Base-by-base conservation (phyloP, 306 rosid genomes). In the Castanea mollissima region DNA sequence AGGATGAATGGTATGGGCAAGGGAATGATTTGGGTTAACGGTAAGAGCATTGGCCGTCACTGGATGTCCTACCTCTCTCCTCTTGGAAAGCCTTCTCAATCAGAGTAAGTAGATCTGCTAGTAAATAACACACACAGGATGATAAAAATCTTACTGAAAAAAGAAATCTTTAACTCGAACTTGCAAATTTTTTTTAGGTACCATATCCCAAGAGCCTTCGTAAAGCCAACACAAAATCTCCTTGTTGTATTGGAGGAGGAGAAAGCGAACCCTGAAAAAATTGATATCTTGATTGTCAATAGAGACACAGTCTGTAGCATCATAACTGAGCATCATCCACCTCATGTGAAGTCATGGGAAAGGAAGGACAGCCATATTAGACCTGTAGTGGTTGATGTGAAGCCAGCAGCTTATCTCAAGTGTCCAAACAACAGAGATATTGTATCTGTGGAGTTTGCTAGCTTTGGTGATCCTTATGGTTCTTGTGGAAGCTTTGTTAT, bases 1-100 rank as follows among this genome's bases (percentile, higher is more conserved):
- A 74, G 93, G 46, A 93, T 91, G 99, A 76, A 14, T 1, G 93
- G 92, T 6, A 93, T 90, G 99, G 88, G 88, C 0, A 96, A 96
- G 79, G 99, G 99, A 76, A 84, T 90, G 87, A 11, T 96, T 19
- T 96, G 92, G 93, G 87, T 96, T 2, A 96, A 96, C 20, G 99
- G 94, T 5, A n/a, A 79, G 7, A 83, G 79, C 89, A 83, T 96
- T 25, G 98, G 98, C 16, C 96, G 98, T 2, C 74, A 96, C 76
- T 96, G 99, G 98, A 83, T 91, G 89, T 71, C 58, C 46, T 93
- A 64, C 77, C 84, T 90, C n/a, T 89, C 96, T 69, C 89, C 90
- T 38, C 81, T 85, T 12, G 84, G 84, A 75, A 11, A 46, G 18
- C 91, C 98, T 1, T 79, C 89, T 29, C 99, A 95, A 68, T 25